phyloP scores from a whole-genome alignment of 768 basidiomycete species.

The Rossbeevera mucosa region DNA sequence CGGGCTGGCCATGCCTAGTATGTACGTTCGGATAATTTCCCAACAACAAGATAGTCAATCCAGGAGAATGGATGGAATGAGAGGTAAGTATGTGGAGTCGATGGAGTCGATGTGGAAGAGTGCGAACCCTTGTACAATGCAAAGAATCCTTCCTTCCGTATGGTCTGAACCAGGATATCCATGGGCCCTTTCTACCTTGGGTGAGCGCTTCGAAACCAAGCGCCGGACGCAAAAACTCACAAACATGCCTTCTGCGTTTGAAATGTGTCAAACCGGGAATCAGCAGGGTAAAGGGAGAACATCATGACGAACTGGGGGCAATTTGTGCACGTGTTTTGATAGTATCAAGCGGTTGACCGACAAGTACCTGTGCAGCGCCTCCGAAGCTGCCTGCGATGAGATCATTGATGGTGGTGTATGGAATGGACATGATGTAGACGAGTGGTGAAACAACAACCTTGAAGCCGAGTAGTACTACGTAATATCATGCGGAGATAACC shows the following conservation, averaged over 20 bases:
- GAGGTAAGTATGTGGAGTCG: neutral
- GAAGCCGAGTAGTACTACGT: neutral
- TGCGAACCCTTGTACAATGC: conserved; percentile 88
- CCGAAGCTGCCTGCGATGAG: conserved; percentile 85
- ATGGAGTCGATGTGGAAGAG: too few relatives aligned
- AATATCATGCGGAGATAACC: neutral
- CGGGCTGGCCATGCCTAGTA: conserved; percentile 77
- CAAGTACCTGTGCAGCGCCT: conserved; percentile 91
- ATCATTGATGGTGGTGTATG: conserved; percentile 65
- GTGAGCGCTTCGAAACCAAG: neutral
- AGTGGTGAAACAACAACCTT: neutral
- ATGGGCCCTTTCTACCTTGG: conserved; percentile 77
- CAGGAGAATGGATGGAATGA: neutral
- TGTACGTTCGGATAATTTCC: neutral
- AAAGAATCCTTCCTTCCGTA: conserved; percentile 83
- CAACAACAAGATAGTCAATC: neutral
- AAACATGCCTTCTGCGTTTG: conserved; percentile 72
- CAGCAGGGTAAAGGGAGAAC: neutral
- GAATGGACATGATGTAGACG: conserved; percentile 13
- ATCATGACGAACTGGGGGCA: conserved; percentile 65
- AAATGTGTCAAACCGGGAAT: neutral
- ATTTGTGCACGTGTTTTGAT: conserved; percentile 86
- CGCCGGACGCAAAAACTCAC: conserved; percentile 45
- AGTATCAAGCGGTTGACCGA: conserved; percentile 90
- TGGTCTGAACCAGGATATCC: conserved; percentile 81